A percentile compares a stretch with the other conserved stretches of the same genome.
These are phyloP conservation scores for Tetragonia tetragonoides DNA, from an alignment of 148 eudicot species.

Conservation along the genomic window DNA sequence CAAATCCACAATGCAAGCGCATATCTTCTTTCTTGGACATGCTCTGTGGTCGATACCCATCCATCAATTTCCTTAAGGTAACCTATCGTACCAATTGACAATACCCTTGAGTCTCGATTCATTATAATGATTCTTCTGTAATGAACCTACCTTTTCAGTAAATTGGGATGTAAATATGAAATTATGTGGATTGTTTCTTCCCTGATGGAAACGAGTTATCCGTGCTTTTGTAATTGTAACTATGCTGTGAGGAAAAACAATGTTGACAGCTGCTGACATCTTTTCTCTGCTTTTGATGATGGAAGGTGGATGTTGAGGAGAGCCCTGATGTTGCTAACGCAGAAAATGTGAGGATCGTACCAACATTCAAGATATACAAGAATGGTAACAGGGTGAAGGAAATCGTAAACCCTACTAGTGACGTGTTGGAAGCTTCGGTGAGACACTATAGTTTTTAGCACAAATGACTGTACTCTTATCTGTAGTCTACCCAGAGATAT, in stretches of 20 bases:
- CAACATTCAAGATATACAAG: conserved; percentile 84
- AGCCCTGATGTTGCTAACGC: conserved; percentile 50
- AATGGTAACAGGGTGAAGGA: conserved; percentile 72
- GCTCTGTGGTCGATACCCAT: conserved; percentile 63
- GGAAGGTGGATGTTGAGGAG: conserved; percentile 76
- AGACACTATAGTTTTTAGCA: conserved; percentile 68
- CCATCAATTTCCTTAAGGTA: conserved; percentile 78
- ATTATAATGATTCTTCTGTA: background rate
- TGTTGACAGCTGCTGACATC: background rate
- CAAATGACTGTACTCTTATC: conserved; percentile 8
- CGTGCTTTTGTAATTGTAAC: background rate
- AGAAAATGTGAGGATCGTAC: conserved; percentile 66
- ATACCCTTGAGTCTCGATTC: background rate
- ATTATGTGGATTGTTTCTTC: background rate
- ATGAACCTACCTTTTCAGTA: background rate
- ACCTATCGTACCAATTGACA: background rate
- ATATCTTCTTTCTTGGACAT: conserved; percentile 52
- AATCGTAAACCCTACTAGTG: conserved; percentile 67
- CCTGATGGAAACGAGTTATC: background rate
- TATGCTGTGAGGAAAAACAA: background rate
- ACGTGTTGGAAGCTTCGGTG: conserved; percentile 79
- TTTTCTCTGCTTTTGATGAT: background rate
- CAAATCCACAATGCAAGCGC: conserved; percentile 53
- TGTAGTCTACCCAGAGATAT: conserved; percentile 11
- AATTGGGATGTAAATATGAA: background rate